Conservation (phyloP, 768 basidiomycete genomes). For the Kockovaella imperatae region DNA sequence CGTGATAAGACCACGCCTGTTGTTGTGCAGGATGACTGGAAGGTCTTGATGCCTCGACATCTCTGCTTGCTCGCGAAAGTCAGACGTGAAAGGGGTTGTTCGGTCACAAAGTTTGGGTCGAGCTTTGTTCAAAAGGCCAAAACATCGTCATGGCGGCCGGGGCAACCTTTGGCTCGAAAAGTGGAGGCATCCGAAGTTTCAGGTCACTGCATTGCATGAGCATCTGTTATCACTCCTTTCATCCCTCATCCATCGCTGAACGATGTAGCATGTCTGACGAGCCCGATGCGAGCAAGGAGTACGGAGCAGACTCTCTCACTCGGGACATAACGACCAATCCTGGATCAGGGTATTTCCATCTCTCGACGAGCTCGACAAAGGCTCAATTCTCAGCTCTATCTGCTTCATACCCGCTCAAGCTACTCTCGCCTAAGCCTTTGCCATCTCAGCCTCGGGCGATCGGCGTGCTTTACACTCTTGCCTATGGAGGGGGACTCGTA, state of each 20-base stretch:
- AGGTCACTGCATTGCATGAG: no score
- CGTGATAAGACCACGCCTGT: slow-evolving; percentile 32
- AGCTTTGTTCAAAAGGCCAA: background rate
- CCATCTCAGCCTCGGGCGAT: slow-evolving; percentile 48
- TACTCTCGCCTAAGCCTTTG: slow-evolving; percentile 61
- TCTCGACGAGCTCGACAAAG: slow-evolving; percentile 6
- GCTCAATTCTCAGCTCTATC: slow-evolving; percentile 60
- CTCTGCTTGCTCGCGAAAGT: no score
- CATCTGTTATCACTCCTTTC: no score
- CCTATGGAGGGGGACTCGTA: slow-evolving; percentile 87
- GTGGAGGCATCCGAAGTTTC: no score
- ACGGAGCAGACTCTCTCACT: background rate
- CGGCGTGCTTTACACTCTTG: slow-evolving; percentile 67
- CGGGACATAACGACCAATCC: no score
- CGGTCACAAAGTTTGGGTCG: background rate
- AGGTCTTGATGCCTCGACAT: slow-evolving; percentile 24
- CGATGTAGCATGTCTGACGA: background rate
- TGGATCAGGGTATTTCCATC: slow-evolving; percentile 20
- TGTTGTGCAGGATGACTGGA: slow-evolving; percentile 34
- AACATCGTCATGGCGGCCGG: no score
- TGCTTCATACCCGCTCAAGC: slow-evolving; percentile 78
- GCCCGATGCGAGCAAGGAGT: background rate
- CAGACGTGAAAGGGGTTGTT: no score
- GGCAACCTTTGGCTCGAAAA: no score
- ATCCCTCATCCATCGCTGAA: no score